Evolutionary conservation across 2,329 filamentous ascomycete species (phyloP), one percentile per base, ranked within the genome.

Genomic region (Neofusicoccum cordaticola): DNA sequence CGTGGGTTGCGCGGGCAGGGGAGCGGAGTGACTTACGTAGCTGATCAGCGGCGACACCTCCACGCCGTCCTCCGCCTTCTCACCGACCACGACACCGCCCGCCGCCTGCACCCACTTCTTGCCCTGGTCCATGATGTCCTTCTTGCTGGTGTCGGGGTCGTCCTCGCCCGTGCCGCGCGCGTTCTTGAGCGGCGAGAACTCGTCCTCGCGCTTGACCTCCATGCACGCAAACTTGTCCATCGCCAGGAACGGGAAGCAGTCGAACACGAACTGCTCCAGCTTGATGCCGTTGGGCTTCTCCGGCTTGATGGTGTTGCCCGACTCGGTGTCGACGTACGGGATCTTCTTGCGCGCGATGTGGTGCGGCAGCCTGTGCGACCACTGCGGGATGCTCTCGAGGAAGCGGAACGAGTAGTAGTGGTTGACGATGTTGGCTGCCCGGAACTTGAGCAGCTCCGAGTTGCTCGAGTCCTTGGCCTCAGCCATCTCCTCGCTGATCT

Each of bases 301-400:
- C 2, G 94, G 93, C 85, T 97, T 97, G 78, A 97, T 83, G 0
- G 87, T 86, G 77, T 92, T 88, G 68, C 93, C 93, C 37, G 85
- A 89, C 75, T 90, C 83, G 13, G 89, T 85, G 75, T 97, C 88
- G 69, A 92, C 85, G 75, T 87, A 89, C 11, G 94, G 93, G 68
- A 99, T 99, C 90, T 99, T 99, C 90, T 99, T 99, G 78, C 90
- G 88, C 50, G 95, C 95, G 68, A 99, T 89, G 83, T 99, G 95
- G 79, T 98, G 95, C 15, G 94, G 94, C 61, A 99, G 86, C 78
- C 89, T 88, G 81, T 93, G 85, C 17, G 87, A 88, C 91, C 92
- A 97, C 71, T 88, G 82, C 65, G 95, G 93, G 71, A 97, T 97
- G 68, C 87, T 90, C 78, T 97, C 90, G 56, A 99, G 86, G 85